These are phyloP conservation scores for Aspergillus sp. DNA, from an alignment of 2,329 filamentous ascomycete genomes.

Conservation along the genomic window DNA sequence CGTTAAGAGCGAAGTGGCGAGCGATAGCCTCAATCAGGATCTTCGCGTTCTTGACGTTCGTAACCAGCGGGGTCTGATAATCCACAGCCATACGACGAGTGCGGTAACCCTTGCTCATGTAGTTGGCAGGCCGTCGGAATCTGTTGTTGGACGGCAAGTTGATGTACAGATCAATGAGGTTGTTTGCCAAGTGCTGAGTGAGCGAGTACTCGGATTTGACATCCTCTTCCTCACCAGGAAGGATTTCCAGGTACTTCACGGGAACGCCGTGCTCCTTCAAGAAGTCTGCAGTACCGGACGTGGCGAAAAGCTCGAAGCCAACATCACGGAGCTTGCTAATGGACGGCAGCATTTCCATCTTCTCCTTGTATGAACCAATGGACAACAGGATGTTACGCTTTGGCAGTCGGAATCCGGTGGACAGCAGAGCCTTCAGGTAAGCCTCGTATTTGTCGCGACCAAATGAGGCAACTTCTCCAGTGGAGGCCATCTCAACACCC, in stretches of 20 bases:
- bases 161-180: constrained; percentile 98
- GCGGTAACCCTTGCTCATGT: constrained; percentile 97
- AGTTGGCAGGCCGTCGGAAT: constrained; percentile 93
- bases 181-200: constrained; percentile 94
- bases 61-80: constrained; percentile 94
- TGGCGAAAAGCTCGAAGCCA: constrained; percentile 94
- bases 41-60: constrained; percentile 99
- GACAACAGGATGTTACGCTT: constrained; percentile 95
- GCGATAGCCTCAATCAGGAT: constrained; percentile 92
- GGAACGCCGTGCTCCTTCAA: constrained; percentile 87
- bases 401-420: constrained; percentile 93
- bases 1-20: constrained; percentile 79
- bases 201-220: constrained; percentile 96
- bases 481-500: constrained; percentile 98
- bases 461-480: constrained; percentile 96
- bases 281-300: constrained; percentile 94
- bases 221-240: constrained; percentile 74
- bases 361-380: constrained; percentile 96
- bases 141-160: constrained; percentile 98
- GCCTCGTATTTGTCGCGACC: constrained; percentile 95
- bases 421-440: constrained; percentile 92
- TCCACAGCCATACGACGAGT: constrained; percentile 98
- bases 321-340: constrained; percentile 85
- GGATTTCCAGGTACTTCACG: constrained; percentile 89
- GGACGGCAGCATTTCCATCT: constrained; percentile 93